Base-by-base conservation (phyloP, 805 yeast species). In the Candida pseudofarinosa region DNA sequence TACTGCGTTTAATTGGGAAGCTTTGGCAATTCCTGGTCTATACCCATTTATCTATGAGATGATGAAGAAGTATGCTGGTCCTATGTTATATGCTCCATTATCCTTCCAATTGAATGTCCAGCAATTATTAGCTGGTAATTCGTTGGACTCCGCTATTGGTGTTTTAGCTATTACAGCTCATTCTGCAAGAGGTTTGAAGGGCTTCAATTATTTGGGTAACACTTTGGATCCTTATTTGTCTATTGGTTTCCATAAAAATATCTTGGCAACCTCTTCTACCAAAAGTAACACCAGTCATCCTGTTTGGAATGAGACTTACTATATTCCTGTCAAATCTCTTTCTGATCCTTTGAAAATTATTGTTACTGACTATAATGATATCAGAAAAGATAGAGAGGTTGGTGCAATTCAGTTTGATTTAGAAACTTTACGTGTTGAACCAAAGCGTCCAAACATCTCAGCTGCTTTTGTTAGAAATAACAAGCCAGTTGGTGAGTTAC, bases 41-140 rank as follows among this genome's bases (percentile, higher is more conserved):
- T 79, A 79, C 52, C 80, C 88, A 40, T 79, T 88, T 56, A 83
- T 91, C 55, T 84, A 85, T 60, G 88, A 85, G 56, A 83, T 90
- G 88, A 79, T 89, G 19, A 79, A 77, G 55, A 87, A 89, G 59
- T 90, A 84, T 65, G 81, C 80, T 41, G 98, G 98, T 7, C 93
- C 97, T 23, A 79, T 93, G 71, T 58, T 91, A 38, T 85, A 88
- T 55, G 74, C 85, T 36, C 99, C 99, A 12, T 82, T 93, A 50
- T 88, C 97, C 3, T 86, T 90, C 73, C 96, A 93, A 69, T 69
- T 93, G 59, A 93, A 95, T 56, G 77, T 93, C 37, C 96, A 95
- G 59, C 97, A 89, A 67, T 69, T 93, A 59, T 63, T 91, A 53
- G 84, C 95, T 16, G 96, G 97, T 56, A 77, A 81, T 46, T 83